These are phyloP conservation scores for Tylopilus vinaceipallidus DNA, from an alignment of 768 basidiomycete species.

Conservation along the genomic window DNA sequence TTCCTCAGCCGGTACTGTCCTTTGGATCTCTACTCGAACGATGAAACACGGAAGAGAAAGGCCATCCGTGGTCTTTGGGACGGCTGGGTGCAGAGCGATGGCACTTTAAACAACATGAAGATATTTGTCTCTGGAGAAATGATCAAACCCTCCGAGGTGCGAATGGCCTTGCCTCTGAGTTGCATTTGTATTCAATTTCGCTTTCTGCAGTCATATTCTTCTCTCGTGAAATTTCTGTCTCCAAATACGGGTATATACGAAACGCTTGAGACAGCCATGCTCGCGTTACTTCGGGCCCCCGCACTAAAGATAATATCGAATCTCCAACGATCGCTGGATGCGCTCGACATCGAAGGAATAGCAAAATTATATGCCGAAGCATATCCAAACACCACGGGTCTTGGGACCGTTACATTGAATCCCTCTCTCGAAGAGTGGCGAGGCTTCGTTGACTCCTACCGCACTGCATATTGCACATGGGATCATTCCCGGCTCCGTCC, in stretches of 20 bases:
- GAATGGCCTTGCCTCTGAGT: slow-evolving; percentile 21
- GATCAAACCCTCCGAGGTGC: slow-evolving; percentile 57
- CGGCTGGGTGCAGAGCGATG: slow-evolving; percentile 64
- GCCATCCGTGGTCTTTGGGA: slow-evolving; percentile 74
- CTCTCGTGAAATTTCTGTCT: slow-evolving; percentile 16
- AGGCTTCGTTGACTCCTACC: slow-evolving; percentile 57
- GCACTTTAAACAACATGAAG: slow-evolving; percentile 76
- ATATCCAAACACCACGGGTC: slow-evolving; percentile 1
- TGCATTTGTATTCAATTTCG: slow-evolving; percentile 1
- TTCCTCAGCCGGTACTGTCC: slow-evolving; percentile 69
- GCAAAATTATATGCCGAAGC: slow-evolving; percentile 37
- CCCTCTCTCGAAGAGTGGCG: slow-evolving; percentile 66
- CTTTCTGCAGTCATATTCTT: slow-evolving; percentile 5
- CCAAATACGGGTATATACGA: slow-evolving; percentile 39
- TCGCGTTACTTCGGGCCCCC: slow-evolving; percentile 45
- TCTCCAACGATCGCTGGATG: slow-evolving; percentile 76
- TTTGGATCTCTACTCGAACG: slow-evolving; percentile 82
- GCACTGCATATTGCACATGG: slow-evolving; percentile 32
- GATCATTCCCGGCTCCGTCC: slow-evolving; percentile 40
- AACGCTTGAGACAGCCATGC: slow-evolving; percentile 48
- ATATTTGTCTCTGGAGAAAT: slow-evolving; percentile 69
- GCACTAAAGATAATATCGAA: slow-evolving; percentile 52
- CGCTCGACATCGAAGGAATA: slow-evolving; percentile 84
- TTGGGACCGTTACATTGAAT: slow-evolving; percentile 40
- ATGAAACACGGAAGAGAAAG: slow-evolving; percentile 53